Evolutionary conservation across 192 early-diverging fungal genomes (phyloP), one percentile per base, ranked within the genome.

Genomic region (Spizellomyces sp.): DNA sequence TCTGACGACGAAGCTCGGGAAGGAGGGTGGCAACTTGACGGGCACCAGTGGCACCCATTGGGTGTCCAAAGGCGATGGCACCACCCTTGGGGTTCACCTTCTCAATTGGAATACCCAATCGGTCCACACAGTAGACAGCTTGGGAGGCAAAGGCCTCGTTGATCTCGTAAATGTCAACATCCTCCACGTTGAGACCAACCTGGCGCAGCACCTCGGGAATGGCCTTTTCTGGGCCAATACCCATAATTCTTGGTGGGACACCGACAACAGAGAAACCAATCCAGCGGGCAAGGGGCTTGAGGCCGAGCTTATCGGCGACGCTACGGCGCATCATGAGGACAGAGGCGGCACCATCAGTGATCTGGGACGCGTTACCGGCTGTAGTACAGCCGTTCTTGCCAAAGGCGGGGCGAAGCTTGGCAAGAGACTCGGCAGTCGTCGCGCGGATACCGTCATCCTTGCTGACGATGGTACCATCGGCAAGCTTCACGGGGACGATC

Each of bases 141-240:
- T 99, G 95, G 61, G 95, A 98, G 43, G 96, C 96, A 82, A 99
- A 98, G 22, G 96, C 96, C 83, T 98, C 96, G 84, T 99, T 99
- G 71, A 99, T 89, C 73, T 98, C 95, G 66, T 83, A 92, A 66
- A 97, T 79, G 68, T 92, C 95, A 44, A 98, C 86, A 75, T 98
- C 93, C 56, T 86, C 78, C 56, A 92, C 57, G 44, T 71, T 79
- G 68, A 98, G 76, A 4, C 93, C 92, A 43, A 91, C 87, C 78
- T 92, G 90, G 77, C 91, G 82, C 69, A 93, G 80, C 48, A 92
- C 94, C 1, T 83, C 87, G 15, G 97, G 97, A 79, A 99, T 96
- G 48, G 97, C 96, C 64, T 87, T 87, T 17, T 95, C 97, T 9
- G 96, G 97, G 27, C 97, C 97, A 61, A 98, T 88, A 78, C 97